Conservation (phyloP, 2,329 filamentous ascomycete genomes). For the Exophiala sp. region DNA sequence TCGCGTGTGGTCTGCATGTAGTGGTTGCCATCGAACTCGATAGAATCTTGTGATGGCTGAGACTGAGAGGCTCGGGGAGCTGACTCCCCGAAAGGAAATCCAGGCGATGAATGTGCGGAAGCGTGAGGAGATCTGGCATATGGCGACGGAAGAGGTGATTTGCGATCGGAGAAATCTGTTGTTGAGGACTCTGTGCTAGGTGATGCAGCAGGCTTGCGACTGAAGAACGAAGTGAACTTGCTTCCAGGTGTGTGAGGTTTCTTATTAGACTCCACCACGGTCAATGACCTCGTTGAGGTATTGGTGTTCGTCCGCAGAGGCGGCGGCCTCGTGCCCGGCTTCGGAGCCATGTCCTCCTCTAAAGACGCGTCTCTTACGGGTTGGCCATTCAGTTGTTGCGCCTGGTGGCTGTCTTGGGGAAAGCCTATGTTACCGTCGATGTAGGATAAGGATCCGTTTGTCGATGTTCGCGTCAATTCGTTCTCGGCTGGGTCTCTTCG, state of each 20-base stretch:
- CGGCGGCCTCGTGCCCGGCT: constrained; percentile 40
- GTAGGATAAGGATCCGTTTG: constrained; percentile 10
- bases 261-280: constrained; percentile 36
- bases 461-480: constrained; percentile 2
- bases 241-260: constrained; percentile 52
- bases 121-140: constrained; percentile 38
- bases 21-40: constrained; percentile 44
- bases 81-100: constrained; percentile 22
- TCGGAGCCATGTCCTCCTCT: constrained; percentile 41
- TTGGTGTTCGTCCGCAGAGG: constrained; percentile 44
- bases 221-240: constrained; percentile 64
- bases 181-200: constrained; percentile 57
- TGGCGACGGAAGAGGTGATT: constrained; percentile 58
- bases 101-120: constrained; percentile 31
- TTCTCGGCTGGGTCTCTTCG: constrained; percentile 1
- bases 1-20: constrained; percentile 35
- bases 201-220: constrained; percentile 59
- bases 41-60: constrained; percentile 37
- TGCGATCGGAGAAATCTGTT: constrained; percentile 61
- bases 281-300: constrained; percentile 36
- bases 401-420: constrained; percentile 3
- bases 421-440: constrained; percentile 2
- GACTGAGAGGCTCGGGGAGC: constrained; percentile 38
- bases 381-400: constrained; percentile 16
- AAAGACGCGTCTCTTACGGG: constrained; percentile 11